These are phyloP conservation scores for Exserohilum rostratum DNA, from an alignment of 2,329 filamentous ascomycete species.

Conservation along the genomic window DNA sequence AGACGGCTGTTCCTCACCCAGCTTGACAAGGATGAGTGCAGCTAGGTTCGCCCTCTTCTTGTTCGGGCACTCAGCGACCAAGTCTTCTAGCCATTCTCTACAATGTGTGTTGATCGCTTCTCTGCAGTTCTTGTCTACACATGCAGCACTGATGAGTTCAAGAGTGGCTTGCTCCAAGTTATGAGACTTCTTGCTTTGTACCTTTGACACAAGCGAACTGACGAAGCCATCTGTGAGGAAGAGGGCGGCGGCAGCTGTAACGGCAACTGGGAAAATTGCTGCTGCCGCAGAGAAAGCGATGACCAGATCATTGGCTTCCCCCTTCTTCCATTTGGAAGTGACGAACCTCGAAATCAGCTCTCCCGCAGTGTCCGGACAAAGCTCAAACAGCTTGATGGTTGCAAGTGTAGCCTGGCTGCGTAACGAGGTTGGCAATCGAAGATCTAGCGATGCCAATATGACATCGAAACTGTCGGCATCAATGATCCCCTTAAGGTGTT, in stretches of 20 bases:
- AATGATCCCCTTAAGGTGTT: conserved; percentile 64
- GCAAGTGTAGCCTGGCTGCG: conserved; percentile 82
- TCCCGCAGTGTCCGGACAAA: conserved; percentile 72
- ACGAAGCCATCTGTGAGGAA: conserved; percentile 92
- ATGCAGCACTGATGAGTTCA: conserved; percentile 89
- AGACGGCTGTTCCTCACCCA: conserved; percentile 50
- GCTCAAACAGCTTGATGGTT: conserved; percentile 82
- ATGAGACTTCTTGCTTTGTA: conserved; percentile 80
- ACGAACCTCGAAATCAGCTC: conserved; percentile 77
- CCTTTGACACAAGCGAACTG: conserved; percentile 73
- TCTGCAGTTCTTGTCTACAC: conserved; percentile 81
- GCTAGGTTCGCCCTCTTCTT: conserved; percentile 59
- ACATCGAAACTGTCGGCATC: conserved; percentile 82
- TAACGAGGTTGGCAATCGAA: conserved; percentile 74
- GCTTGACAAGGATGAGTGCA: conserved; percentile 62
- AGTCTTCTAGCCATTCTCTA: conserved; percentile 82
- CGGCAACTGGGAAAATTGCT: conserved; percentile 83
- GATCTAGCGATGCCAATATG: conserved; percentile 83
- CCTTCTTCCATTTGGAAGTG: conserved; percentile 70
- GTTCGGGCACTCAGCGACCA: conserved; percentile 74
- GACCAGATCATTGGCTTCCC: conserved; percentile 86
- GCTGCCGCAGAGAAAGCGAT: conserved; percentile 92
- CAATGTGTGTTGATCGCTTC: conserved; percentile 86
- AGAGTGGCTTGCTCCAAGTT: conserved; percentile 86
- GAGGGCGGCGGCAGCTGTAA: conserved; percentile 73